These are phyloP conservation scores for Aureobasidium uvarum DNA, from an alignment of 2,329 filamentous ascomycete genomes.

Conservation along the genomic window DNA sequence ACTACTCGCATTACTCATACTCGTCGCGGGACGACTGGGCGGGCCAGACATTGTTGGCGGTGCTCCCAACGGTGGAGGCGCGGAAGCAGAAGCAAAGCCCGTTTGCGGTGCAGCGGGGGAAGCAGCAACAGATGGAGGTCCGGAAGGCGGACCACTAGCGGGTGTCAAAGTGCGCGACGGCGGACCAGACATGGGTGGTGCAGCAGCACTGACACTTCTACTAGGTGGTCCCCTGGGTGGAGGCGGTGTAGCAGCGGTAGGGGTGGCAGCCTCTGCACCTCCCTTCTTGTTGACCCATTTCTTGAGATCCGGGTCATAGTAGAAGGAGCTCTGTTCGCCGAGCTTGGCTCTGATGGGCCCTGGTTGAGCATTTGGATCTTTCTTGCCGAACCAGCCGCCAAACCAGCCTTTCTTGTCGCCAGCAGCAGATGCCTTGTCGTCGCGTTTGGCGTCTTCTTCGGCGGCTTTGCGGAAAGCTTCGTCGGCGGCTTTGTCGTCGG, in stretches of 20 bases:
- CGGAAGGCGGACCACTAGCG: slow-evolving; percentile 30
- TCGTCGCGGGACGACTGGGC: slow-evolving; percentile 69
- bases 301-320: slow-evolving; percentile 93
- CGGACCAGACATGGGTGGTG: slow-evolving; percentile 30
- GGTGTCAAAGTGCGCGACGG: slow-evolving; percentile 33
- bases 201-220: slow-evolving; percentile 34
- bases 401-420: slow-evolving; percentile 67
- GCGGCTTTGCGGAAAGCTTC: slow-evolving; percentile 84
- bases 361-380: slow-evolving; percentile 60
- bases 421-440: slow-evolving; percentile 52
- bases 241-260: slow-evolving; percentile 64
- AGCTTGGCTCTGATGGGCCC: slow-evolving; percentile 88
- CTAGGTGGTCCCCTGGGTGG: slow-evolving; percentile 63
- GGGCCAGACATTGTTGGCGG: slow-evolving; percentile 46
- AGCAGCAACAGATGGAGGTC: slow-evolving; percentile 31
- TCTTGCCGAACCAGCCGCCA: slow-evolving; percentile 77
- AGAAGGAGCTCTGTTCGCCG: slow-evolving; percentile 88
- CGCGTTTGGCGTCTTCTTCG: slow-evolving; percentile 66
- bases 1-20: slow-evolving; percentile 86
- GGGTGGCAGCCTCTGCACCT: slow-evolving; percentile 58
- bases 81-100: slow-evolving; percentile 33
- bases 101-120: slow-evolving; percentile 23
- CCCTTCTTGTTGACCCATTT: slow-evolving; percentile 98
- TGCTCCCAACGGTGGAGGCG: slow-evolving; percentile 21
- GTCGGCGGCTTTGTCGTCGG: slow-evolving; percentile 70